Base-by-base conservation (phyloP, 805 yeast species). In the Cyberlindnera saturnus region DNA sequence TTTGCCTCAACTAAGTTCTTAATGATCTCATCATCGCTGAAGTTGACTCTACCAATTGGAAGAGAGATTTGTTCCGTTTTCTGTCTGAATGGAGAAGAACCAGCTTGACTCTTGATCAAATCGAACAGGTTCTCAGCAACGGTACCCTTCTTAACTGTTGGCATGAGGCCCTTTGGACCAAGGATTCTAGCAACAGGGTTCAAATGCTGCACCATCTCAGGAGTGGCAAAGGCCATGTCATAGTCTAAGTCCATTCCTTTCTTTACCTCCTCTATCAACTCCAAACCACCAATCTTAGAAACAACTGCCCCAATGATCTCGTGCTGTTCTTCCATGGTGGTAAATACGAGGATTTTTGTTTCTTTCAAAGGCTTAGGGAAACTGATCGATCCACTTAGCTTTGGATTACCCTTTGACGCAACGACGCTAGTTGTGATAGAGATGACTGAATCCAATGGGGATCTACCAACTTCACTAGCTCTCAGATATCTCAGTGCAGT, bases 151-250 rank as follows among this genome's bases (percentile, higher is more conserved):
- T 88, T 89, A 13, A 76, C 81, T 36, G 76, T 74, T 38, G 99
- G 98, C 86, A 90, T 82, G 53, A 93, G 72, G 19, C 95, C 96
- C 57, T 73, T 79, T 29, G 96, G 95, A 45, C 98, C 98, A 53
- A 93, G 73, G 10, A 75, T 67, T 57, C 89, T 77, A n/a, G 93
- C 96, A 18, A 87, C 67, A 44, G 76, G 71, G 49, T 73, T 74
- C 50, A 93, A 69, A 20, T 73, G 71, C n/a, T 75, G 63, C 18
- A 75, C 75, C 45, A 88, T 77, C 32, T 86, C 96, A 1, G 96
- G 86, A 2, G 96, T 83, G 6, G 96, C 95, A 59, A 83, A 82
- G 38, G 88, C 79, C 56, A 81, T 82, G 56, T 88, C 89, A 55
- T 81, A 83, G 49, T 75, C 73, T 23, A 81, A 62, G 15, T 68